Conservation (phyloP, 495 filamentous ascomycete species). For the Niebla homalea region DNA sequence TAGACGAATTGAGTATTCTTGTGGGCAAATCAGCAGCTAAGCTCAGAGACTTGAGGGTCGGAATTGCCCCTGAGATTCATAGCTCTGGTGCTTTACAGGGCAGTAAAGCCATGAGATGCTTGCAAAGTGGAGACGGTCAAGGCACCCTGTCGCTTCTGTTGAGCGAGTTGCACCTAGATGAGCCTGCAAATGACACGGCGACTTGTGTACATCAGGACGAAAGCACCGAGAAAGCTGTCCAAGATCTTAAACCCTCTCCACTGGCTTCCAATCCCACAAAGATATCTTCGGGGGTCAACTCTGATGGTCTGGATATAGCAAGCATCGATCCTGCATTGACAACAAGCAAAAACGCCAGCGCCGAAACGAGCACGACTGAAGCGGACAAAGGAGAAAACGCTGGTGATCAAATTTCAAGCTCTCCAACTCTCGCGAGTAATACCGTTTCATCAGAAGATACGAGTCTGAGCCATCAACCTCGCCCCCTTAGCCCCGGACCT, state of each 20-base stretch:
- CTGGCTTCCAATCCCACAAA: not conserved
- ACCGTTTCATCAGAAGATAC: not conserved
- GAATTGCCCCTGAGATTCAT: constrained; percentile 52
- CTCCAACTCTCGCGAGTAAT: too few relatives aligned
- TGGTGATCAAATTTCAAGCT: too few relatives aligned
- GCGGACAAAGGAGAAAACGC: too few relatives aligned
- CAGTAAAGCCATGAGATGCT: not conserved
- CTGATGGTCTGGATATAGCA: not conserved
- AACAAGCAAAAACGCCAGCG: not conserved
- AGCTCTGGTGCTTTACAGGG: not conserved
- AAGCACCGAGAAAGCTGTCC: not conserved
- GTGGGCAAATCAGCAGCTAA: constrained; percentile 57
- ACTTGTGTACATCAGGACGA: not conserved
- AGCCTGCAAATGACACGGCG: not conserved
- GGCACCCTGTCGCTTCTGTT: not conserved
- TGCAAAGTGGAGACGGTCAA: not conserved
- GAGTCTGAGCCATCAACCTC: not conserved
- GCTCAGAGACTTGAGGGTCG: constrained; percentile 66
- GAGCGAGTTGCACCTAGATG: not conserved
- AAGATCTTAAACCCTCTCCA: not conserved
- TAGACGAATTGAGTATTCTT: constrained; percentile 78
- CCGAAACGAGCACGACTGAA: not conserved
- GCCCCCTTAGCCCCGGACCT: not conserved
- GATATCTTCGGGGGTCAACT: not conserved
- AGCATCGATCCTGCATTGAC: not conserved